phyloP scores from a whole-genome alignment of 2,329 filamentous ascomycete genomes.

The Pseudogymnoascus sp. region DNA sequence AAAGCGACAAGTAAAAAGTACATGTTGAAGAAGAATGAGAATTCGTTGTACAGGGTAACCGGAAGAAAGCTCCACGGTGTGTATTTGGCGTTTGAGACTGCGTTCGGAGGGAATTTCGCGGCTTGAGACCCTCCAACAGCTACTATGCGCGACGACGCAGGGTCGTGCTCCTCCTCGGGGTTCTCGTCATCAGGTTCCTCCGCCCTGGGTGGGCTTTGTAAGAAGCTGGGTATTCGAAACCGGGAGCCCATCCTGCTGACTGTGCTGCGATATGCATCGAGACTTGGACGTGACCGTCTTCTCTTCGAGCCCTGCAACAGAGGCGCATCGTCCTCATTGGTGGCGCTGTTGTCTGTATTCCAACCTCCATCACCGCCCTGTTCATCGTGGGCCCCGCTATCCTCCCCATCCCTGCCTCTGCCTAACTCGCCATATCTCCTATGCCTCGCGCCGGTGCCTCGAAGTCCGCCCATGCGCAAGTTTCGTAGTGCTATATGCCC shows the following conservation, averaged over 20 bases:
- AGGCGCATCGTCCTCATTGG: slow-evolving; percentile 62
- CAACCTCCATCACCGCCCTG: slow-evolving; percentile 40
- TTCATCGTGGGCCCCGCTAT: slow-evolving; percentile 58
- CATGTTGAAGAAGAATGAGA: slow-evolving; percentile 99
- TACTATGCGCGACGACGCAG: slow-evolving; percentile 64
- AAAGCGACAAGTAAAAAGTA: slow-evolving; percentile 94
- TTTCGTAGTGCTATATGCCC: slow-evolving; percentile 62
- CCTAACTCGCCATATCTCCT: slow-evolving; percentile 54
- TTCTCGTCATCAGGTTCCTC: slow-evolving; percentile 30
- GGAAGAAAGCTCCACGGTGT: slow-evolving; percentile 91
- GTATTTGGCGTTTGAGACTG: slow-evolving; percentile 96
- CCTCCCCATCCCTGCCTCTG: slow-evolving; percentile 43
- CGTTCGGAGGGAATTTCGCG: slow-evolving; percentile 76
- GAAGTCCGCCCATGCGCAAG: slow-evolving; percentile 56
- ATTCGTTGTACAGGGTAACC: slow-evolving; percentile 93
- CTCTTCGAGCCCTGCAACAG: slow-evolving; percentile 43
- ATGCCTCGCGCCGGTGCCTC: slow-evolving; percentile 42
- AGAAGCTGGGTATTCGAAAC: slow-evolving; percentile 59
- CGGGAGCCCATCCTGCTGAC: slow-evolving; percentile 42
- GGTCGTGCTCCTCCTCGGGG: slow-evolving; percentile 47
- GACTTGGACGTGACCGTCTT: slow-evolving; percentile 26
- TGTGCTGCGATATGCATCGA: slow-evolving; percentile 32
- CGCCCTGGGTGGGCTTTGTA: slow-evolving; percentile 35
- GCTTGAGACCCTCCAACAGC: slow-evolving; percentile 66
- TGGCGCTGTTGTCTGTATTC: slow-evolving; percentile 51